phyloP scores from a whole-genome alignment of 2,329 filamentous ascomycete genomes.

The Gnomoniopsis sp. region DNA sequence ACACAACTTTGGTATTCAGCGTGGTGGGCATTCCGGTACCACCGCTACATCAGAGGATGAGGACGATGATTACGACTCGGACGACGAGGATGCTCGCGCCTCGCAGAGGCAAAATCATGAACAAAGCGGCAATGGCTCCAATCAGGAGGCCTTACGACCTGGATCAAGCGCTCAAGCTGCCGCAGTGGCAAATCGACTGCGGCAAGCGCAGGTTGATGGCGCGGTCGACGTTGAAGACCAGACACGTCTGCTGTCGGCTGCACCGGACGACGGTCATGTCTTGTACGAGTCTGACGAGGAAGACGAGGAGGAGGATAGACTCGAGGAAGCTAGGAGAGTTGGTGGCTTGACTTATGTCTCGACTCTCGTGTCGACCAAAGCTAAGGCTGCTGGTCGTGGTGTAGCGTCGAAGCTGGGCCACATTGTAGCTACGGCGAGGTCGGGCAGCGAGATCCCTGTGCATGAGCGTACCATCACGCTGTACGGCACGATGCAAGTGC shows the following conservation, averaged over 20 bases:
- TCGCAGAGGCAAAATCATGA: background rate
- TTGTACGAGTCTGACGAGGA: conserved; percentile 91
- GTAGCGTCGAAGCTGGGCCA: conserved; percentile 40
- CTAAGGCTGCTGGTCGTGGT: conserved; percentile 38
- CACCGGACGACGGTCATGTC: conserved; percentile 68
- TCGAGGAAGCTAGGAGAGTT: conserved; percentile 73
- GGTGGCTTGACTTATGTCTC: conserved; percentile 75
- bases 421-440: conserved; percentile 52
- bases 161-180: conserved; percentile 36
- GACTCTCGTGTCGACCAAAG: conserved; percentile 50
- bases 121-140: conserved; percentile 10
- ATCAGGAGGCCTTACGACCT: conserved; percentile 18
- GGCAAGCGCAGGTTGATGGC: conserved; percentile 33
- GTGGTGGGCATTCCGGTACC: conserved; percentile 70
- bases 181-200: conserved; percentile 22
- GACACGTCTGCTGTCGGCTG: conserved; percentile 52
- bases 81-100: conserved; percentile 53
- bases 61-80: conserved; percentile 66
- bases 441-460: conserved; percentile 54
- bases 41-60: conserved; percentile 76
- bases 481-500: conserved; percentile 53
- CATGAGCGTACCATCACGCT: conserved; percentile 51
- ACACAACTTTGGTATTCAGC: conserved; percentile 86
- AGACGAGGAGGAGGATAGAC: conserved; percentile 67
- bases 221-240: conserved; percentile 75